Base-by-base conservation (phyloP, 768 basidiomycete species). In the button mushroom (Agaricus bisporus) region DNA sequence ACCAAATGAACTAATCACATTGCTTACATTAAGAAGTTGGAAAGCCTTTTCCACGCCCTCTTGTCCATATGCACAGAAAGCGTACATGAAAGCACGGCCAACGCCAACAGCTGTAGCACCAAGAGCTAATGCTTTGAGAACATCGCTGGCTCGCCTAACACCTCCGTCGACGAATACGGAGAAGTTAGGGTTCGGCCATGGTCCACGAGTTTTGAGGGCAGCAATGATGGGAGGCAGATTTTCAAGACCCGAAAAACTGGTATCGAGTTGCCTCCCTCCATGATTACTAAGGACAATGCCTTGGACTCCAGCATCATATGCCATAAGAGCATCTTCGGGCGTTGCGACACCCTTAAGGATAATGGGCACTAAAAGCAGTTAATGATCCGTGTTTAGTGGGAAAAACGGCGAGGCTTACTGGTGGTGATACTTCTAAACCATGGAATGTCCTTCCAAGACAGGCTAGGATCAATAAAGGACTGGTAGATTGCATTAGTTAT, bases 21-120 rank as follows among this genome's bases (percentile, higher is more conserved):
- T 17, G 64, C 80, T 53, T 60, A 87, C 90, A 58, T 78, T 76
- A 41, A 95, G 67, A 49, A 95, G 89, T 60, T 90, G 79, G 49
- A 97, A 62, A 1, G 91, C 89, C 58, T 79, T 83, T 50, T 90
- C 85, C 28, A 95, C 87, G 10, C 95, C 95, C 22, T 91, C 90
- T 50, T 79, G 73, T 0, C 95, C 95, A 65, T 97, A 98, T 0
- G 90, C 75, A 7, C 86, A 93, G 72, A 86, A 94, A 0, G 93
- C 85, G 63, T 94, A 95, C 41, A 94, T 60, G 72, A 94, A 91
- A 10, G 90, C 89, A 22, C 94, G 79, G 2, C 92, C 92, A 17
- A 95, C 72, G 15, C 91, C 90, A 28, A 94, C 88, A n/a, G 91
- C 92, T 41, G 85, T 91, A n/a, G 92, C 92, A 22, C 92, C 93